These are phyloP conservation scores for Yamadazyma tumulicola DNA, from an alignment of 805 yeast species.

Conservation along the genomic window DNA sequence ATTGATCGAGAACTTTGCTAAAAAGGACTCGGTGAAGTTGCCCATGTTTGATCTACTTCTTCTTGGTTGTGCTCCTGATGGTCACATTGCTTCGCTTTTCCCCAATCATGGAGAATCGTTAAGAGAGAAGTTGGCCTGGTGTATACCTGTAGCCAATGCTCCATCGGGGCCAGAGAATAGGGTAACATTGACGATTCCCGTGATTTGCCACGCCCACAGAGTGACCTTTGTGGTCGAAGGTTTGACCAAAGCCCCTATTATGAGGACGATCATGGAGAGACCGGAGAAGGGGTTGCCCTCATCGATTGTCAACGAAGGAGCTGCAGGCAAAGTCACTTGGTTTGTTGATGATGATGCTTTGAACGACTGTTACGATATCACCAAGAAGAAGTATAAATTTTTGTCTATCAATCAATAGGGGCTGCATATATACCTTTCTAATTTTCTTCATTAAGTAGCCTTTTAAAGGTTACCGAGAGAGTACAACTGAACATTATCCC, in stretches of 20 bases:
- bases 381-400: conserved; percentile 68
- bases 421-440: too few species aligned
- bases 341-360: conserved; percentile 94
- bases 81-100: conserved; percentile 94
- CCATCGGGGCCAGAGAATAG: conserved; percentile 81
- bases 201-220: conserved; percentile 87
- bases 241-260: conserved; percentile 87
- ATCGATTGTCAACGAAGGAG: conserved; percentile 88
- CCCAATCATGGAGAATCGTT: conserved; percentile 83
- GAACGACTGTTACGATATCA: conserved; percentile 66
- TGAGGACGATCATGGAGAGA: conserved; percentile 89
- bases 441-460: too few species aligned
- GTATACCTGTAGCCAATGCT: conserved; percentile 86
- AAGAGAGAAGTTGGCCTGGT: conserved; percentile 92
- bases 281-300: conserved; percentile 96
- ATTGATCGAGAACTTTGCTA: conserved; percentile 86
- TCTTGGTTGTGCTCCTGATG: conserved; percentile 98
- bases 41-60: conserved; percentile 91
- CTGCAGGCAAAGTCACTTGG: conserved; percentile 97
- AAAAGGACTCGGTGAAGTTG: conserved; percentile 90
- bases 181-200: conserved; percentile 90
- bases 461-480: too few species aligned
- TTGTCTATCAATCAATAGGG: conserved; percentile 30
- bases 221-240: conserved; percentile 97
- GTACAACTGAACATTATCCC: too few species aligned